A percentile compares a stretch with the other conserved stretches of the same genome.
Evolutionary conservation across 2,329 filamentous ascomycete genomes (phyloP).

Genomic region (Aspergillus japonicus): DNA sequence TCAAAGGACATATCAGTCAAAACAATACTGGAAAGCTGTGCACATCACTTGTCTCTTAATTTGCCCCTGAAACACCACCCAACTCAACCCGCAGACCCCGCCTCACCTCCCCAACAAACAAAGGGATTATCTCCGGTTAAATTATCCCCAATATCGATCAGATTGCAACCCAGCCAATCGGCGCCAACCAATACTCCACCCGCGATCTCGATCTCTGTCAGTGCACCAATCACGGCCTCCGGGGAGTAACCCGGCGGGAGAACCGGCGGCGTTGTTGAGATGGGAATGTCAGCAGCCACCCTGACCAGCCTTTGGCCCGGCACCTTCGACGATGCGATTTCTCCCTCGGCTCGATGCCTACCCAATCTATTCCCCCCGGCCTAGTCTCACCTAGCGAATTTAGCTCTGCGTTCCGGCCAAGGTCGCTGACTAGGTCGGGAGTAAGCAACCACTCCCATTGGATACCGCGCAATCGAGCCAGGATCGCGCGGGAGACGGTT

Average conservation of each 20-base stretch:
- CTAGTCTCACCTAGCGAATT: not conserved
- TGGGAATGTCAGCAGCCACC: too few species aligned
- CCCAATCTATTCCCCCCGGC: not conserved
- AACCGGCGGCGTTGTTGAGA: not conserved
- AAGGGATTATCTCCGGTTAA: not conserved
- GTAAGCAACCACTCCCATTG: not conserved
- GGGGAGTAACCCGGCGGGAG: not conserved
- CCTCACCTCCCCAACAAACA: not conserved
- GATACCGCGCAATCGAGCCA: not conserved
- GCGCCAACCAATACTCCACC: not conserved
- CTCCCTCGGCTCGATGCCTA: not conserved
- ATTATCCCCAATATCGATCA: not conserved
- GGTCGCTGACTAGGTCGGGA: not conserved
- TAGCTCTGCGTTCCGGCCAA: not conserved
- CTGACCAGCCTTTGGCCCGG: not conserved
- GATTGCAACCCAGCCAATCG: not conserved
- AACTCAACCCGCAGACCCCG: not conserved
- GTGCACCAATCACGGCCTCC: not conserved
- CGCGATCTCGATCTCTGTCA: not conserved
- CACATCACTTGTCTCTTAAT: not conserved
- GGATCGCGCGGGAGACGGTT: not conserved
- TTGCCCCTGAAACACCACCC: not conserved
- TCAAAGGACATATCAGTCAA: too few species aligned
- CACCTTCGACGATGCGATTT: not conserved
- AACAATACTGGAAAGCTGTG: too few species aligned